Evolutionary conservation across 1,284 basidiomycete species (phyloP), one percentile per base, ranked within the genome.

Genomic region (Ganoderma lucidum): DNA sequence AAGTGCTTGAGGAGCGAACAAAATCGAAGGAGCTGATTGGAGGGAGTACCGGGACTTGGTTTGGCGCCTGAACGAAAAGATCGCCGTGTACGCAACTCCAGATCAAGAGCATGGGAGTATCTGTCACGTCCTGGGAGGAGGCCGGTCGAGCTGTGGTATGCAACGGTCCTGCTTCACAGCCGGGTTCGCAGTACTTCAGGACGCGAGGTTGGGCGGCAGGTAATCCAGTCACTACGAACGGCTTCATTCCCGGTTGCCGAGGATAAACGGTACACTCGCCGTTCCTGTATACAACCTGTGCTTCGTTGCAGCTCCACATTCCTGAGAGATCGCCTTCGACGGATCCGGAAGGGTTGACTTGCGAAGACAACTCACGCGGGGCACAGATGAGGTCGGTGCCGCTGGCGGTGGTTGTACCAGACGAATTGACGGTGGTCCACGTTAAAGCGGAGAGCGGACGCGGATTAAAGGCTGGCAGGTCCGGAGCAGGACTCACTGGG

Each of bases 11-110:
- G 35, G 19, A 5, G 8, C 5, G 19, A 3, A 15, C 56, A 4
- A 35, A n/a, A 10, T 39, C 19, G 35, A 37, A 39, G 12, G 56
- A 59, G 35, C 56, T 23, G 19, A 59, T n/a, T 17, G 56, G 35
- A 10, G 56, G 35, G 10, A 23, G 56, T 23, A 12, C 19, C 8
- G n/a, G n/a, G 37, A 19, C 56, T 32, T 39, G 19, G 0, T 39
- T 14, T 15, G 35, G 35, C 35, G 56, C 56, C n/a, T 59, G 56
- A 3, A 59, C 56, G 19, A 59, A 59, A 35, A 59, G 56, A n/a
- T 35, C 35, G 17, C 56, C 56, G n/a, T 59, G 56, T 15, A 32
- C n/a, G 19, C 56, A 59, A 12, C 56, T 59, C 56, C 56, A 59
- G 35, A 59, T 19, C 30, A 59, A 17, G 32, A 59, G 56, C 32